phyloP scores from a whole-genome alignment of 1,284 basidiomycete species.

The Naganishia sp. region DNA sequence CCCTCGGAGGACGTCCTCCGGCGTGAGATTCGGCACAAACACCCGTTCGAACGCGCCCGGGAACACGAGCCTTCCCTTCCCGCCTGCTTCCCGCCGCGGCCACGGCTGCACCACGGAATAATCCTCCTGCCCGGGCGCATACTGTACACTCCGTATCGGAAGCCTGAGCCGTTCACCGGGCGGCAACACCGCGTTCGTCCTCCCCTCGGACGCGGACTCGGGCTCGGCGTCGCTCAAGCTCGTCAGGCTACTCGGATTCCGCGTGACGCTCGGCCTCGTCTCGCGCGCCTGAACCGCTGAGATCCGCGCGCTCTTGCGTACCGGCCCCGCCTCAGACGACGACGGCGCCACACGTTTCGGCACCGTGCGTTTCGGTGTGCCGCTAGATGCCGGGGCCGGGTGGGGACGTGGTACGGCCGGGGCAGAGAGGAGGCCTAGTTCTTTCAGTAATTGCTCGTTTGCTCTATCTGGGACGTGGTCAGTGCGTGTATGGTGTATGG shows the following conservation, averaged over 20 bases:
- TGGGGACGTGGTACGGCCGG: constrained; percentile 25
- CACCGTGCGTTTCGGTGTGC: constrained; percentile 30
- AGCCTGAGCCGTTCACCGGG: constrained; percentile 28
- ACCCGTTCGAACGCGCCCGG: constrained; percentile 48
- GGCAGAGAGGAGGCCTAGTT: constrained; percentile 38
- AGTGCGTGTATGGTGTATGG: constrained; percentile 19
- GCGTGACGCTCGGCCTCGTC: not conserved
- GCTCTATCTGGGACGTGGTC: constrained; percentile 31
- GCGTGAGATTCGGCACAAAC: constrained; percentile 57
- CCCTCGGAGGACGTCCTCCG: constrained; percentile 55
- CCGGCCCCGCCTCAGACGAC: constrained; percentile 7
- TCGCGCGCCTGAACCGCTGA: constrained; percentile 7
- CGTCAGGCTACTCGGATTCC: constrained; percentile 8
- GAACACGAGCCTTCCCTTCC: constrained; percentile 48
- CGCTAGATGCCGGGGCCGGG: constrained; percentile 26
- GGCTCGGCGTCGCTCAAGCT: constrained; percentile 13
- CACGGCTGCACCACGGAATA: constrained; percentile 30
- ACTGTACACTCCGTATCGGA: constrained; percentile 9
- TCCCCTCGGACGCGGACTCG: constrained; percentile 18
- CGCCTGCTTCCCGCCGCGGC: constrained; percentile 43
- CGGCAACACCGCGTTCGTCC: constrained; percentile 26
- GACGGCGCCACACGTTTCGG: constrained; percentile 3
- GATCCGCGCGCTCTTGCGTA: constrained; percentile 8
- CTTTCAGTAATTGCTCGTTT: constrained; percentile 39
- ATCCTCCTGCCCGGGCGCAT: constrained; percentile 27